A percentile compares a stretch with the other conserved stretches of the same genome.
phyloP scores from a whole-genome alignment of 306 rosid species.

The Acacia melanoxylon region DNA sequence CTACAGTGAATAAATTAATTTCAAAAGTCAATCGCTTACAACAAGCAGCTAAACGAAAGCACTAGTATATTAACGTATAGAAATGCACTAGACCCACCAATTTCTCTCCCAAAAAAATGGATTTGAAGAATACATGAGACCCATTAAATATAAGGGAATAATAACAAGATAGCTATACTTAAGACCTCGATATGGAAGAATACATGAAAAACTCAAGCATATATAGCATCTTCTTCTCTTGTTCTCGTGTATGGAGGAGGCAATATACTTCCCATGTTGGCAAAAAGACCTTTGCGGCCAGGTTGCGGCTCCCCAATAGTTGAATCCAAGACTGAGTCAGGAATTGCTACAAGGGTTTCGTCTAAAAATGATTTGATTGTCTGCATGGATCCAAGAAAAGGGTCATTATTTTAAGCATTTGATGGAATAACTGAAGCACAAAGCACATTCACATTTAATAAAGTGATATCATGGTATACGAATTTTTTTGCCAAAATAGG shows the following conservation, averaged over 20 bases:
- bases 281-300: slow-evolving; percentile 65
- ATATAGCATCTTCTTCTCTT: slow-evolving; percentile 41
- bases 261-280: slow-evolving; percentile 47
- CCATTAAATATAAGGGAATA: background rate
- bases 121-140: background rate
- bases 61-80: background rate
- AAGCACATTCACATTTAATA: slow-evolving; percentile 1
- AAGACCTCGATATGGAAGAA: slow-evolving; percentile 15
- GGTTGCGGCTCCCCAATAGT: slow-evolving; percentile 46
- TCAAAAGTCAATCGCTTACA: slow-evolving; percentile 7
- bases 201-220: slow-evolving; percentile 46
- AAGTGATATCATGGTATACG: background rate
- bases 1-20: slow-evolving; percentile 11
- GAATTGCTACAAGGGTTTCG: slow-evolving; percentile 82
- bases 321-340: slow-evolving; percentile 78
- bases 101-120: slow-evolving; percentile 31
- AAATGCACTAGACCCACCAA: slow-evolving; percentile 16
- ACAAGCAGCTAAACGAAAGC: background rate
- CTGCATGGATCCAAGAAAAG: slow-evolving; percentile 49
- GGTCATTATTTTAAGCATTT: slow-evolving; percentile 26
- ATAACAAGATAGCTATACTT: background rate
- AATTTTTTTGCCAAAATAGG: slow-evolving; percentile 15
- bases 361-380: slow-evolving; percentile 80
- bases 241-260: slow-evolving; percentile 65
- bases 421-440: slow-evolving; percentile 23